A percentile compares a stretch with the other conserved stretches of the same genome.
Conservation (phyloP, 73 alveolate genomes). For the Paramecium caudatum region DNA sequence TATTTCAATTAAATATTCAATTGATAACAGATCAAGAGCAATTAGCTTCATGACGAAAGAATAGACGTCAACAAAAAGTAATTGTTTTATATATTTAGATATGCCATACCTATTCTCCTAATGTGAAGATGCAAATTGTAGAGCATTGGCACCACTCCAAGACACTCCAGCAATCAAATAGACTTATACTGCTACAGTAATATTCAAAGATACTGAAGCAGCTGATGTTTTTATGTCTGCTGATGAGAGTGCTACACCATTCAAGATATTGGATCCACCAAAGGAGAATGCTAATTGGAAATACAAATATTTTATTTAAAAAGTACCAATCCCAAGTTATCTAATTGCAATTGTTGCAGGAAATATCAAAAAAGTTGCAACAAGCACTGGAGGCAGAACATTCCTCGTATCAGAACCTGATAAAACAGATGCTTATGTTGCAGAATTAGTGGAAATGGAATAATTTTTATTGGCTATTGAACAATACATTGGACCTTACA, state of each 20-base stretch:
- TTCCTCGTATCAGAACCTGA: constrained; percentile 84
- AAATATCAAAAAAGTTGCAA: constrained; percentile 76
- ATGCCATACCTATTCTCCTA: constrained; percentile 92
- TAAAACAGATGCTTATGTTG: constrained; percentile 70
- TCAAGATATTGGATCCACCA: background rate
- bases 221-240: constrained; percentile 81
- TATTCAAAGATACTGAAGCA: constrained; percentile 68
- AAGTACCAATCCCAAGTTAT: constrained; percentile 84
- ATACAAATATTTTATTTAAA: constrained; percentile 17
- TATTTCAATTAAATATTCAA: background rate
- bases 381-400: constrained; percentile 49
- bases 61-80: constrained; percentile 56
- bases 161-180: constrained; percentile 95
- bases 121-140: constrained; percentile 90
- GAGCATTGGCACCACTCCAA: constrained; percentile 92
- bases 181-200: constrained; percentile 83
- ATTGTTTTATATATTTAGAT: background rate
- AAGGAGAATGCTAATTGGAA: background rate
- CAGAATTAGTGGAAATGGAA: constrained; percentile 81
- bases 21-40: constrained; percentile 33
- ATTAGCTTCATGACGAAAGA: constrained; percentile 40
- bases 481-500: constrained; percentile 80
- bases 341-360: constrained; percentile 90
- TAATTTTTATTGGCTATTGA: constrained; percentile 78
- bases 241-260: background rate